Percentiles rank a stretch among this genome's conserved stretches.
Evolutionary conservation across 352 stramenopile species (phyloP).

Genomic region (Globisporangium perplexum): DNA sequence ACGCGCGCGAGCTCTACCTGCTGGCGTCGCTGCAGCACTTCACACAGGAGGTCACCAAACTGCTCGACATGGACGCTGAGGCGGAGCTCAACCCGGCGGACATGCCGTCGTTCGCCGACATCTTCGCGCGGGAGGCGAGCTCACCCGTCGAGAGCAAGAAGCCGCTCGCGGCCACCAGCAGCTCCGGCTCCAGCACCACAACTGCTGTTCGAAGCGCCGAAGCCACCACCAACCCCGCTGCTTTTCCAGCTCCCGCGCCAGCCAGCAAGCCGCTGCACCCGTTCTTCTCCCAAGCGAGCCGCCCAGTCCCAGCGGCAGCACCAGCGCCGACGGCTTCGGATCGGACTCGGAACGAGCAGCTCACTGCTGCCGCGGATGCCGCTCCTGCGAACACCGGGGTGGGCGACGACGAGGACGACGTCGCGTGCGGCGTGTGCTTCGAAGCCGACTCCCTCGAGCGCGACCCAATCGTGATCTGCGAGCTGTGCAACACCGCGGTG

Average conservation of each 20-base stretch:
- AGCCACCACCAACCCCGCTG: background rate
- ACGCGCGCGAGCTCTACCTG: conserved; percentile 37
- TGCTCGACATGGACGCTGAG: conserved; percentile 41
- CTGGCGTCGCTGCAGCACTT: conserved; percentile 56
- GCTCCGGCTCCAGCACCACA: too few relatives aligned
- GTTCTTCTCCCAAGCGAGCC: background rate
- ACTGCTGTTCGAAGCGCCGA: background rate
- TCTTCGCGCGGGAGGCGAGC: conserved; percentile 10
- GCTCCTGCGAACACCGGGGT: background rate
- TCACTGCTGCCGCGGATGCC: too few relatives aligned
- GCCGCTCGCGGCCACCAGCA: background rate
- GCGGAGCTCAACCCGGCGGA: conserved; percentile 16
- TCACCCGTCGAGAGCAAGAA: conserved; percentile 3
- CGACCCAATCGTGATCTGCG: conserved; percentile 79
- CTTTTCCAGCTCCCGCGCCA: too few relatives aligned
- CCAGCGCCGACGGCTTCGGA: background rate
- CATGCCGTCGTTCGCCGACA: conserved; percentile 21
- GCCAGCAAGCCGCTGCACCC: background rate
- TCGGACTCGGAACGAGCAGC: background rate
- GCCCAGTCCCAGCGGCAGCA: background rate
- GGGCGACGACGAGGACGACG: conserved; percentile 21
- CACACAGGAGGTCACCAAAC: conserved; percentile 56
- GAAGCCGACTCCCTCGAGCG: conserved; percentile 57
- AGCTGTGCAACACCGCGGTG: conserved; percentile 60
- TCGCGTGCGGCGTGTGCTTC: conserved; percentile 60